Conservation (phyloP, 805 yeast genomes). For the Lachancea thermotolerans region DNA sequence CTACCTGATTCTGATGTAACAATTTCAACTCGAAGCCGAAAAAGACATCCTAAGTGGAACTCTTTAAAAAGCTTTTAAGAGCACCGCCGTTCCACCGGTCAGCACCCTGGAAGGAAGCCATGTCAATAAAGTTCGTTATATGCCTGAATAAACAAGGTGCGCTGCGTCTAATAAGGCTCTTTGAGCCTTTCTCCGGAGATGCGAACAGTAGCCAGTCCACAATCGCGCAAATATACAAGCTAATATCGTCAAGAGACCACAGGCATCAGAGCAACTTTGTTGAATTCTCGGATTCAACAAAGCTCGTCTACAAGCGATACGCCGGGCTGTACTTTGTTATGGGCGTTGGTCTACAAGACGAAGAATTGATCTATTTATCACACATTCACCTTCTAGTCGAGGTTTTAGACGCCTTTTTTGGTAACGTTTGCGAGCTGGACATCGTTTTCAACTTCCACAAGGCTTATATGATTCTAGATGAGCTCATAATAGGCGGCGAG, state of each 20-base stretch:
- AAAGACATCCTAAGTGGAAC: not conserved
- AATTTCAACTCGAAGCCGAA: not conserved
- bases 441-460: slow-evolving; percentile 87
- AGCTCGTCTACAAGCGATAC: slow-evolving; percentile 78
- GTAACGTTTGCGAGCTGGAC: slow-evolving; percentile 90
- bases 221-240: slow-evolving; percentile 54
- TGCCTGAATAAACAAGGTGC: slow-evolving; percentile 93
- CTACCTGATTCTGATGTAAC: not conserved
- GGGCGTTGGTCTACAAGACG: slow-evolving; percentile 72
- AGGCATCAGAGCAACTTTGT: slow-evolving; percentile 78
- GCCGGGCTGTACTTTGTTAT: slow-evolving; percentile 89
- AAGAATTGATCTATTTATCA: slow-evolving; percentile 76
- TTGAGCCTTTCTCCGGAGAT: slow-evolving; percentile 19
- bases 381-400: slow-evolving; percentile 85
- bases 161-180: slow-evolving; percentile 81
- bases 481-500: slow-evolving; percentile 85
- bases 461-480: slow-evolving; percentile 76
- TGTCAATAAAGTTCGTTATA: slow-evolving; percentile 76
- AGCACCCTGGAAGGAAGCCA: slow-evolving; percentile 19
- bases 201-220: slow-evolving; percentile 28
- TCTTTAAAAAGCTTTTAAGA: too few relatives aligned
- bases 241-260: slow-evolving; percentile 77
- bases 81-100: too few relatives aligned
- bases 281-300: slow-evolving; percentile 53
- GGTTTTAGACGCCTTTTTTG: slow-evolving; percentile 75